Conservation (phyloP, 2,329 filamentous ascomycete genomes). For the Exserohilum turcica region DNA sequence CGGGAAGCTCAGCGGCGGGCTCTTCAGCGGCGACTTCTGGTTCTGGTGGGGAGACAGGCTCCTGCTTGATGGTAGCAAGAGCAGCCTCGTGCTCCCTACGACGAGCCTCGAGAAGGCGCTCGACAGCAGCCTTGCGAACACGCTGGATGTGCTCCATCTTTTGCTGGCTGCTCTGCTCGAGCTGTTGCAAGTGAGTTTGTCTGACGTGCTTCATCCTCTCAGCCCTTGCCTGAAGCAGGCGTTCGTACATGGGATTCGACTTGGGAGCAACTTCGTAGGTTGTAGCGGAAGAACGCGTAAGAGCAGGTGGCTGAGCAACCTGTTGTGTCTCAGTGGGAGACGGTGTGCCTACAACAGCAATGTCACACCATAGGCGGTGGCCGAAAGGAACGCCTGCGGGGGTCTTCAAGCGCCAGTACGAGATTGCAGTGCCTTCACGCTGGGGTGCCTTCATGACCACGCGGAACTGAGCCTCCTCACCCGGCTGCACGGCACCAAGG, state of each 20-base stretch:
- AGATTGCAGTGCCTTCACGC: constrained; percentile 79
- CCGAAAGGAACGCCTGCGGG: constrained; percentile 82
- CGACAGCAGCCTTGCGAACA: constrained; percentile 45
- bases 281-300: constrained; percentile 15
- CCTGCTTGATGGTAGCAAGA: constrained; percentile 25
- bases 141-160: constrained; percentile 38
- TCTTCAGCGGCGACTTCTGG: constrained; percentile 17
- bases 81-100: constrained; percentile 44
- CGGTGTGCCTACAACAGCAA: constrained; percentile 63
- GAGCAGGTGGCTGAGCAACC: background rate
- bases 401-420: constrained; percentile 93
- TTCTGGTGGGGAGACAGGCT: constrained; percentile 37
- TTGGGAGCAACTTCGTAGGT: constrained; percentile 19
- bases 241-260: constrained; percentile 28
- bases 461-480: constrained; percentile 78
- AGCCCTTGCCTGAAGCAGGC: constrained; percentile 31
- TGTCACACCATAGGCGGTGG: constrained; percentile 93
- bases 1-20: constrained; percentile 37
- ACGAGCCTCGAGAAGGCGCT: constrained; percentile 39
- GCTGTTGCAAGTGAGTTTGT: constrained; percentile 25
- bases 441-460: constrained; percentile 81
- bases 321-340: constrained; percentile 5
- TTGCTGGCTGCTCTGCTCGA: constrained; percentile 31
- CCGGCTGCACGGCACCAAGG: constrained; percentile 69
- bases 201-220: constrained; percentile 30